phyloP scores from a whole-genome alignment of 257 asterid species.

The Solanum neorickii region DNA sequence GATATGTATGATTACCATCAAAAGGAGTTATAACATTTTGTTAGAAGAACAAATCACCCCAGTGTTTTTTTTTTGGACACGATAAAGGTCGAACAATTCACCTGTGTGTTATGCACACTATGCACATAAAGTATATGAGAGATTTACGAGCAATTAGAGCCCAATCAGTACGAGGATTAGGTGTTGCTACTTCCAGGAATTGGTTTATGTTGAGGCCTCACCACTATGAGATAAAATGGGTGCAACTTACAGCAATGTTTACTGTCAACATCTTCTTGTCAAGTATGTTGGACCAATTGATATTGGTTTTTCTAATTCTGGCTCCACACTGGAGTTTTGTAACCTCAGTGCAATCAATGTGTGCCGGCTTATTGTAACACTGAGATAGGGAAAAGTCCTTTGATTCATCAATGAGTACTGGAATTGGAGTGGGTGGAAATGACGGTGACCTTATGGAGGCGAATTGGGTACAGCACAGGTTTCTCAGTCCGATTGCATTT shows the following conservation, averaged over 20 bases:
- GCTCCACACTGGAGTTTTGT: neutral
- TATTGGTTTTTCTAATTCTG: neutral
- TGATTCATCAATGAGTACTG: neutral
- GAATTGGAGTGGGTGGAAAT: neutral
- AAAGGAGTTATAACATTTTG: neutral
- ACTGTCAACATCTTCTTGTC: neutral
- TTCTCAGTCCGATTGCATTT: neutral
- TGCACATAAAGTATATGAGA: neutral
- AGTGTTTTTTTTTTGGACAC: neutral
- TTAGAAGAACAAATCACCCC: neutral
- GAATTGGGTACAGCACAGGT: neutral
- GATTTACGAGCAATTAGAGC: neutral
- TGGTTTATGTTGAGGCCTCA: neutral
- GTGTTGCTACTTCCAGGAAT: neutral
- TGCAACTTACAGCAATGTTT: neutral
- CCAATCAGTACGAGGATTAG: neutral
- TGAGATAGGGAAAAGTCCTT: neutral
- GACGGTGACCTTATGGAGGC: neutral
- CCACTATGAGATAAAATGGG: neutral
- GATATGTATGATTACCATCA: neutral
- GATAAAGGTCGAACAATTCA: neutral
- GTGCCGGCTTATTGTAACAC: neutral
- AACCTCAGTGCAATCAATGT: neutral
- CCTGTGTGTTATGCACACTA: neutral
- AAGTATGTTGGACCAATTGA: neutral